Percentiles rank a stretch among this genome's conserved stretches.
Evolutionary conservation across 2,329 filamentous ascomycete species (phyloP).

Genomic region (Simplicillium aogashimaense): DNA sequence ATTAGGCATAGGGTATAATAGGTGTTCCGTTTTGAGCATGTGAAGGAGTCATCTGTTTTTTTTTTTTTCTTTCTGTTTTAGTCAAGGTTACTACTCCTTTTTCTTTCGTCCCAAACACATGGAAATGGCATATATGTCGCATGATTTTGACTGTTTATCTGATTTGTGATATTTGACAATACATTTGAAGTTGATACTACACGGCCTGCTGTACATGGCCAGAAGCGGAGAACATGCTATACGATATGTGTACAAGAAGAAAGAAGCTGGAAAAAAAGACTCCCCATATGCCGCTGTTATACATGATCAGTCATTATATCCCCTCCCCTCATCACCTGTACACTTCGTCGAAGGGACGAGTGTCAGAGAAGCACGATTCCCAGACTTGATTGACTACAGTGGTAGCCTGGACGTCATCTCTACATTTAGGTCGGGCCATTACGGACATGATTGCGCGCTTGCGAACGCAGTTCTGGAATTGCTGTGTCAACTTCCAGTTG

Average conservation of each 20-base stretch:
- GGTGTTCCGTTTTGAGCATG: conserved; percentile 15
- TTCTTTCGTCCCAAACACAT: not conserved
- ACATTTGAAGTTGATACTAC: not conserved
- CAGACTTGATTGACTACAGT: conserved; percentile 96
- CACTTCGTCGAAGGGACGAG: conserved; percentile 91
- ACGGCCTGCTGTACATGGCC: conserved; percentile 2
- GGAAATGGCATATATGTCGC: not conserved
- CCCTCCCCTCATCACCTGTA: conserved; percentile 56
- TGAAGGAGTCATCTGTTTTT: conserved; percentile 16
- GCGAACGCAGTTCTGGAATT: conserved; percentile 88
- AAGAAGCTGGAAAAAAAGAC: too few species aligned
- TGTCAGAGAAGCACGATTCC: conserved; percentile 94
- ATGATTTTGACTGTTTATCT: too few species aligned
- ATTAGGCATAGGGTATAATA: conserved; percentile 2
- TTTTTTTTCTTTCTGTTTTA: conserved; percentile 11
- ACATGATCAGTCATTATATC: not conserved
- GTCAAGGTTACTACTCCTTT: not conserved
- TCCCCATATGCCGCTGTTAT: too few species aligned
- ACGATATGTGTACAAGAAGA: too few species aligned
- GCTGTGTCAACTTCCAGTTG: conserved; percentile 82
- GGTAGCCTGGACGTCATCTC: conserved; percentile 75
- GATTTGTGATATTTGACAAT: not conserved
- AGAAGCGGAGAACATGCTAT: not conserved
- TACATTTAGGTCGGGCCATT: conserved; percentile 66
- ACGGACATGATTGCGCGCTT: conserved; percentile 72